phyloP scores from a whole-genome alignment of 108 stramenopile genomes.

The Pseudonitzschia multistriata region DNA sequence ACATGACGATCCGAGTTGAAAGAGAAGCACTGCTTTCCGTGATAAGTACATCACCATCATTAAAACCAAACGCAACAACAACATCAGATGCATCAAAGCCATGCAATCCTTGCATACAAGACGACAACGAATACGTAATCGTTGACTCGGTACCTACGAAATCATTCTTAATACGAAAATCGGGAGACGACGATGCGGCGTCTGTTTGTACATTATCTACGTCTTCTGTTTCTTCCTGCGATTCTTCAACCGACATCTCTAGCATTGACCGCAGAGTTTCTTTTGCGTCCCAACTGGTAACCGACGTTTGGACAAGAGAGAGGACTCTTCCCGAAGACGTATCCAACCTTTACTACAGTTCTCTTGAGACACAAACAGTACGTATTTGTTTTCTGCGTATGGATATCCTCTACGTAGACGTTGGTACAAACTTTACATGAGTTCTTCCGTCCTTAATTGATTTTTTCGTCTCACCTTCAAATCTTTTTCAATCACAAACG shows the following conservation, averaged over 20 bases:
- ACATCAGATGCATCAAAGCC: slow-evolving; percentile 7
- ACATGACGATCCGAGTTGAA: slow-evolving; percentile 79
- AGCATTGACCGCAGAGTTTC: slow-evolving; percentile 53
- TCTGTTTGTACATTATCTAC: slow-evolving; percentile 57
- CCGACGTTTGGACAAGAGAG: slow-evolving; percentile 68
- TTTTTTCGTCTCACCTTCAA: neutral
- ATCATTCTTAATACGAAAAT: slow-evolving; percentile 8
- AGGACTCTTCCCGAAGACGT: slow-evolving; percentile 47
- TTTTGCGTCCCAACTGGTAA: slow-evolving; percentile 63
- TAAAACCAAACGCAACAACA: slow-evolving; percentile 21
- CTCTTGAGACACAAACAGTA: slow-evolving; percentile 70
- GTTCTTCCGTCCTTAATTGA: neutral
- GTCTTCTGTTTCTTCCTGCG: slow-evolving; percentile 26
- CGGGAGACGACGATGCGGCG: slow-evolving; percentile 30
- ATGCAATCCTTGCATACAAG: slow-evolving; percentile 15
- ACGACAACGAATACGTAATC: slow-evolving; percentile 30
- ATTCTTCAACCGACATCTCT: slow-evolving; percentile 26
- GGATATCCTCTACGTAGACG: slow-evolving; percentile 3
- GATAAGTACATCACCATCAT: slow-evolving; percentile 33
- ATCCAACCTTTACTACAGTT: slow-evolving; percentile 59
- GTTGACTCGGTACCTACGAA: slow-evolving; percentile 28
- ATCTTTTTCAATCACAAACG: neutral
- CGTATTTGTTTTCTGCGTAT: slow-evolving; percentile 31
- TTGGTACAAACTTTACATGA: slow-evolving; percentile 27
- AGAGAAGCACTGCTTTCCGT: slow-evolving; percentile 59